Evolutionary conservation across 2,329 filamentous ascomycete genomes (phyloP), one percentile per base, ranked within the genome.

Genomic region (Aspergillus brunneoviolaceus): DNA sequence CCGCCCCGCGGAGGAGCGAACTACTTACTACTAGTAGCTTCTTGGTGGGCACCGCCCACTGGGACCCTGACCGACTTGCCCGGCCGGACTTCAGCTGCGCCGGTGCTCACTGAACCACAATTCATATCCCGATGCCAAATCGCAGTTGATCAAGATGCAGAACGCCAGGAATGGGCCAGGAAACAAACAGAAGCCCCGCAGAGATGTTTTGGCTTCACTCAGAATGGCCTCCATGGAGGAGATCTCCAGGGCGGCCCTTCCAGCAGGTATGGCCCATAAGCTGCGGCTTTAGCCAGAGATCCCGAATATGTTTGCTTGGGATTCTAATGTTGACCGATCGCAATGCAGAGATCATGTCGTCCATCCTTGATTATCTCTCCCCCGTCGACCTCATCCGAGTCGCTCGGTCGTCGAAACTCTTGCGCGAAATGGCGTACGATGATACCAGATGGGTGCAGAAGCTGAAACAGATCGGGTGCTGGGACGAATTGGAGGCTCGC

Each of bases 361-460:
- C 87, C 0, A 92, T 99, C 66, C 85, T 99, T 72, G 92, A 97
- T 73, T 92, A 96, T 78, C 86, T 98, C 45, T 89, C 91, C 45
- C 85, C 96, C 29, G 81, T 89, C 61, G 94, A 97, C 75, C 88
- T 96, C 70, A 85, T 98, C 73, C 87, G 87, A 67, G 94, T 92
- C 72, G 94, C 95, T 49, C 88, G 89, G 64, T 88, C 90, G 25
- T 96, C 92, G 60, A 89, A 86, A 72, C 90, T 91, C 62, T 86
- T 98, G 84, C 89, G 90, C 72, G 95, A 99, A 78, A 99, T 99
- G 93, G 93, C 97, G 3, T 99, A 98, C 77, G 95, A 99, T 75
- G 95, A 99, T 76, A 91, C 92, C 53, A 85, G 94, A 79, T 99
- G 95, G 95, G 90, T 98, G 45, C 87, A 91, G 64, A 85, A 91